Evolutionary conservation across 192 early-diverging fungal species (phyloP).

Genomic region (Rhizoclosmatium globosum): DNA sequence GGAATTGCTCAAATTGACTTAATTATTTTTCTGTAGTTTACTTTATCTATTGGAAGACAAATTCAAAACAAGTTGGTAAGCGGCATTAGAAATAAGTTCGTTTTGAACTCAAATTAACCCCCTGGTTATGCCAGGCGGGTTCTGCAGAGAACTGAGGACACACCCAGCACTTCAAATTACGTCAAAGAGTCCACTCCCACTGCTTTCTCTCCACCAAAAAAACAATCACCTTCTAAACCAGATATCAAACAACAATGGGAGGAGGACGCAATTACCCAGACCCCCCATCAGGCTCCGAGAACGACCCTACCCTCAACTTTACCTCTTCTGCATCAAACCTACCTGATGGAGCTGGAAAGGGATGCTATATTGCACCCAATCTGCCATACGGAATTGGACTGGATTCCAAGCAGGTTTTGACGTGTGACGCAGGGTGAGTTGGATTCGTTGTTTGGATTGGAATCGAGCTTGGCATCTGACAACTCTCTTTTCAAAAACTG

Average conservation of each 20-base stretch:
- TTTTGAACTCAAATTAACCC: too few species aligned
- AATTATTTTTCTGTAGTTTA: too few species aligned
- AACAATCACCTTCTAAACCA: too few species aligned
- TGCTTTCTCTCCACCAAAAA: too few species aligned
- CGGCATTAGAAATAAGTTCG: too few species aligned
- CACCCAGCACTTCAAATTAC: too few species aligned
- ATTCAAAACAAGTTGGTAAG: too few species aligned
- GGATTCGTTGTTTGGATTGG: neutral
- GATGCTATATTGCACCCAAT: conserved; percentile 41
- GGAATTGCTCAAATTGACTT: too few species aligned
- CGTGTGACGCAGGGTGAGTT: conserved; percentile 42
- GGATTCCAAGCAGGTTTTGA: conserved; percentile 37
- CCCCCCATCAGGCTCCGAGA: conserved; percentile 33
- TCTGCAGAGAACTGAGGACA: too few species aligned
- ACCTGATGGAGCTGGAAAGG: conserved; percentile 35
- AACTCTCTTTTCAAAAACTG: neutral
- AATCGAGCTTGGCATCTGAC: neutral
- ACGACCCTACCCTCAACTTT: conserved; percentile 43
- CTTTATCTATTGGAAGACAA: too few species aligned
- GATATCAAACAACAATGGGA: conserved; percentile 14
- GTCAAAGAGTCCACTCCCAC: too few species aligned
- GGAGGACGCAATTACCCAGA: conserved; percentile 30
- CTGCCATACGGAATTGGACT: conserved; percentile 24
- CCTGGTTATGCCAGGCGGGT: too few species aligned
- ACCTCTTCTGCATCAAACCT: conserved; percentile 13